Evolutionary conservation across 2,329 filamentous ascomycete species (phyloP).

Genomic region (Venturia aucupariae): DNA sequence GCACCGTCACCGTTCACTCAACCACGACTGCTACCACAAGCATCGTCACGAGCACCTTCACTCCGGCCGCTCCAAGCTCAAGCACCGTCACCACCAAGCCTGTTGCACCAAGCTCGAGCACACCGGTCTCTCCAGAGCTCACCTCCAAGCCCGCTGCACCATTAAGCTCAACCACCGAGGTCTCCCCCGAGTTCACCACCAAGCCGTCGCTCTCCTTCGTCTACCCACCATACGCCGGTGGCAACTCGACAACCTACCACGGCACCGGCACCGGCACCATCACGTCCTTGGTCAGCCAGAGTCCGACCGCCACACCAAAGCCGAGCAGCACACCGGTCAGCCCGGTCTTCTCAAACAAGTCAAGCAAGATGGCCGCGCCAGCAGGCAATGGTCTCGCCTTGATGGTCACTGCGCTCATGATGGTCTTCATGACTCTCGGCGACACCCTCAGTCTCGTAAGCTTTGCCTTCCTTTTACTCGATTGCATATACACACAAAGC

Average conservation of each 20-base stretch:
- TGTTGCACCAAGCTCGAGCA: neutral
- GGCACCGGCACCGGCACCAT: neutral
- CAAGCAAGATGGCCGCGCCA: neutral
- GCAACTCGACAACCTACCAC: neutral
- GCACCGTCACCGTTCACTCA: neutral
- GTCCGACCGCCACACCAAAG: neutral
- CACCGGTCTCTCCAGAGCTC: neutral
- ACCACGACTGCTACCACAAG: neutral
- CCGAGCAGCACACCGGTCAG: neutral
- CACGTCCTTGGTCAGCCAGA: neutral
- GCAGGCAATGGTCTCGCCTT: neutral
- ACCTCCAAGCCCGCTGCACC: neutral
- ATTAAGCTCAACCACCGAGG: neutral
- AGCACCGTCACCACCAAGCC: neutral
- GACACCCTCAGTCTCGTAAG: conserved; percentile 1
- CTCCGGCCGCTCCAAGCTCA: neutral
- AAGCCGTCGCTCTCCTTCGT: neutral
- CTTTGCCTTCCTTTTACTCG: neutral
- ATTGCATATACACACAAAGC: neutral
- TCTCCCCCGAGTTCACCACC: neutral
- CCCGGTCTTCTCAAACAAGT: neutral
- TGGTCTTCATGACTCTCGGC: neutral
- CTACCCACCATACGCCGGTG: neutral
- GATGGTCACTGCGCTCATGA: neutral
- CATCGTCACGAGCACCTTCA: neutral